These are phyloP conservation scores for Osmanthus fragrans DNA, from an alignment of 257 asterid genomes.

Conservation along the genomic window DNA sequence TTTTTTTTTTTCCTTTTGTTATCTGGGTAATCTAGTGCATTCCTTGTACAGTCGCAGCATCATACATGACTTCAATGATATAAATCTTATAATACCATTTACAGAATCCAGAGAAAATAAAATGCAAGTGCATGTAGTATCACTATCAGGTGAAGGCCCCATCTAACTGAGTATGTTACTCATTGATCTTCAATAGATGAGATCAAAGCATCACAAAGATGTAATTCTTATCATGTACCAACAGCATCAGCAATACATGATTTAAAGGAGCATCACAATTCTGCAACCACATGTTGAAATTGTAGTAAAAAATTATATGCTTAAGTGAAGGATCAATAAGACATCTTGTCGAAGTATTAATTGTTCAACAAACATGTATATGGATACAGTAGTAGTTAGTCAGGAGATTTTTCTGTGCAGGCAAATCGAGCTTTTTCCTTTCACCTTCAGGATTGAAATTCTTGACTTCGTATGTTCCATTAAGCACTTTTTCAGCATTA, in stretches of 20 bases:
- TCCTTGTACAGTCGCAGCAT: neutral
- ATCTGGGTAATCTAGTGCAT: neutral
- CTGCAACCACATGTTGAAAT: neutral
- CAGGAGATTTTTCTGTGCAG: conserved; percentile 83
- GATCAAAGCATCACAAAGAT: neutral
- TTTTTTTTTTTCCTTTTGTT: neutral
- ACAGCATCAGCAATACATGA: conserved; percentile 6
- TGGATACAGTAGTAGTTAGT: conserved; percentile 98
- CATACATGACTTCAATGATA: neutral
- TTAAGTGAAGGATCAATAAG: neutral
- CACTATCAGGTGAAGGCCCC: neutral
- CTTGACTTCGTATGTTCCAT: conserved; percentile 54
- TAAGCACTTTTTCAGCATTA: conserved; percentile 35
- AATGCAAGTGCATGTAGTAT: neutral
- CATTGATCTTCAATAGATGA: conserved; percentile 3
- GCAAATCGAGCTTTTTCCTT: conserved; percentile 76
- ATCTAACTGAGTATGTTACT: neutral
- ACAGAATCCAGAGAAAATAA: neutral
- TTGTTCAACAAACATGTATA: neutral
- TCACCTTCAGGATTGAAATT: conserved; percentile 62
- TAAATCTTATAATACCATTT: neutral
- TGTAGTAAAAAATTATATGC: neutral
- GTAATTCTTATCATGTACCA: neutral
- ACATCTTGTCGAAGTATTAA: neutral
- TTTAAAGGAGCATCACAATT: neutral